phyloP scores from a whole-genome alignment of 352 stramenopile genomes.

The Phytopythium kandeliae region DNA sequence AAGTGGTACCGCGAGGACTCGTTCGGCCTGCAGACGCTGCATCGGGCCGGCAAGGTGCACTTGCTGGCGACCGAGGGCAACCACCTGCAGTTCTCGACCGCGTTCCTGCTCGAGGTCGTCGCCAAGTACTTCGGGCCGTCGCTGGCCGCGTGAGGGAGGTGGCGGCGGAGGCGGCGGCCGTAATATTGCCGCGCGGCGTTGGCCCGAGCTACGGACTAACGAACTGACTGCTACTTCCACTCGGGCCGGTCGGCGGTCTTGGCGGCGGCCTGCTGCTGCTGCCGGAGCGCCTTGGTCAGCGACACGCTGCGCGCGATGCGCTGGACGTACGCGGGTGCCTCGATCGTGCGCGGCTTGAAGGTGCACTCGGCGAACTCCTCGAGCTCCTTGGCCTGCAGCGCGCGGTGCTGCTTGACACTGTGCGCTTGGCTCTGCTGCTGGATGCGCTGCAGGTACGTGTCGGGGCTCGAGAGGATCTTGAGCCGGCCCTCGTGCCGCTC shows the following conservation, averaged over 20 bases:
- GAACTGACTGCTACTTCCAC: slow-evolving; percentile 49
- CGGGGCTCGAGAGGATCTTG: slow-evolving; percentile 72
- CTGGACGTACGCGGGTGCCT: slow-evolving; percentile 77
- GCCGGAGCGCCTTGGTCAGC: slow-evolving; percentile 58
- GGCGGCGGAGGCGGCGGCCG: not conserved
- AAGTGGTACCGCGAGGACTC: slow-evolving; percentile 89
- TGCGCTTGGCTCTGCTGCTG: slow-evolving; percentile 73
- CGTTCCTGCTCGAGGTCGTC: slow-evolving; percentile 80
- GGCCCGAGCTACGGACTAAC: not conserved
- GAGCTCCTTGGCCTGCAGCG: slow-evolving; percentile 75
- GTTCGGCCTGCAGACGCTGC: slow-evolving; percentile 88
- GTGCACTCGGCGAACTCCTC: slow-evolving; percentile 82
- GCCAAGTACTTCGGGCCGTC: slow-evolving; percentile 62
- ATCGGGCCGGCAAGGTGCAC: slow-evolving; percentile 84
- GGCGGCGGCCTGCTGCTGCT: slow-evolving; percentile 38
- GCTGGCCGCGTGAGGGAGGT: slow-evolving; percentile 5
- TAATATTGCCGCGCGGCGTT: slow-evolving; percentile 1
- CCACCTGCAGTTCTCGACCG: slow-evolving; percentile 86
- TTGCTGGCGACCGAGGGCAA: slow-evolving; percentile 88
- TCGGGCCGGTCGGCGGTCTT: slow-evolving; percentile 49
- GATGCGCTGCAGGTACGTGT: slow-evolving; percentile 79
- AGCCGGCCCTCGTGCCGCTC: slow-evolving; percentile 64
- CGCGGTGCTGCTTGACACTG: slow-evolving; percentile 65
- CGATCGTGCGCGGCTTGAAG: slow-evolving; percentile 80
- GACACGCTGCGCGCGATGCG: slow-evolving; percentile 76